Base-by-base conservation (phyloP, 192 early-diverging fungal genomes). In the Pilobolus umbonatus region DNA sequence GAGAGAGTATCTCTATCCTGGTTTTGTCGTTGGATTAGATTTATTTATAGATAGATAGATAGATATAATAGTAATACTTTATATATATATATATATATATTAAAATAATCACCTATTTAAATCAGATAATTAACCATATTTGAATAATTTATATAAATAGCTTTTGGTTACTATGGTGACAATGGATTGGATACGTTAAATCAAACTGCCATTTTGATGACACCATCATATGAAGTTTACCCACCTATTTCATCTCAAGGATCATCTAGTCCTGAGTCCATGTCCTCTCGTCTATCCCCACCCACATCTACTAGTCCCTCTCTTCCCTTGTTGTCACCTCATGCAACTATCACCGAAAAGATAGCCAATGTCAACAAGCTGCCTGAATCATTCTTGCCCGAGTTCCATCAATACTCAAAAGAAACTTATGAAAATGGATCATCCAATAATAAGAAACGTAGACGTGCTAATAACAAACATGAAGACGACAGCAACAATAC, bases 391-490 rank as follows among this genome's bases (percentile, higher is more conserved):
- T 71, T 64, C 39, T 55, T 62, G n/a, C 64, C 69, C 17, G 59
- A 71, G 45, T 71, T 71, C 40, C 69, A 66, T 12, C 64, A 65
- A 24, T 71, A 71, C 47, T 61, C 58, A 4, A 71, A 71, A 51
- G 69, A 71, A 53, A 54, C 69, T 11, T 71, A 71, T 46, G 69
- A 64, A 14, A 71, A 66, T 30, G 64, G 50, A 25, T 47, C 52
- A 30, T 34, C 30, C 46, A 52, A 50, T 26, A 59, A 63, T 22
- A 44, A 62, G 28, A 72, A 63, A 60, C 55, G 66, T 44, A 59
- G 49, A 39, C 35, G 61, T 25, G 22, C 31, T 15, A 43, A 49
- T 22, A 47, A 30, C 10, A 58, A 66, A 35, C 38, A 54, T 38
- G 52, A 54, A 14, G 17, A 29, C 14, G 52, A 54, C 15, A n/a